phyloP scores from a whole-genome alignment of 345 rosid genomes.

The Populus pruinosa region DNA sequence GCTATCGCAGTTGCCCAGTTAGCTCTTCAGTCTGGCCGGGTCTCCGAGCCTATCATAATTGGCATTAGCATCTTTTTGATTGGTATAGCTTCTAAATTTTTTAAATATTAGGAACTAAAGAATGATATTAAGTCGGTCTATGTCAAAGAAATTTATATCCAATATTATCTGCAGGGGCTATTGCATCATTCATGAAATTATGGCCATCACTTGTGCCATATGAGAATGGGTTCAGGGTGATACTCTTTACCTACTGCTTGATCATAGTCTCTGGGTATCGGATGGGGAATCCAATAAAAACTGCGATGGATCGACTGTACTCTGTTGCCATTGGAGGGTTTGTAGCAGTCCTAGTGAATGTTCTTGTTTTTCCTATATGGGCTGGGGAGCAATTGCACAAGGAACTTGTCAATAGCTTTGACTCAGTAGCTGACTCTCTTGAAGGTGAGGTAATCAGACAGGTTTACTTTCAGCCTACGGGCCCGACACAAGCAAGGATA shows the following conservation, averaged over 20 bases:
- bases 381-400: slow-evolving; percentile 58
- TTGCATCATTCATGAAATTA: slow-evolving; percentile 58
- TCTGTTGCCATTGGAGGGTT: slow-evolving; percentile 62
- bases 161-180: slow-evolving; percentile 35
- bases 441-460: slow-evolving; percentile 38
- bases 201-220: slow-evolving; percentile 66
- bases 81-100: slow-evolving; percentile 30
- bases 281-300: slow-evolving; percentile 56
- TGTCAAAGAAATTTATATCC: background rate
- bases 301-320: slow-evolving; percentile 60
- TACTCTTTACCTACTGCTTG: slow-evolving; percentile 62
- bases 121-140: background rate
- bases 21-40: slow-evolving; percentile 35
- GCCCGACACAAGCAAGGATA: background rate
- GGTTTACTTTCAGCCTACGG: background rate
- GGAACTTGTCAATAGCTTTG: slow-evolving; percentile 50
- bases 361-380: slow-evolving; percentile 57
- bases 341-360: slow-evolving; percentile 63
- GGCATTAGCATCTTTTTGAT: slow-evolving; percentile 58
- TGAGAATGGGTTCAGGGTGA: slow-evolving; percentile 63
- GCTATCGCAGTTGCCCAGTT: slow-evolving; percentile 45
- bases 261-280: slow-evolving; percentile 60
- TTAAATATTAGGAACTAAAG: background rate
- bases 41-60: slow-evolving; percentile 56
- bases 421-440: slow-evolving; percentile 53